Conservation (phyloP, 257 asterid genomes). For the Mentha longifolia region DNA sequence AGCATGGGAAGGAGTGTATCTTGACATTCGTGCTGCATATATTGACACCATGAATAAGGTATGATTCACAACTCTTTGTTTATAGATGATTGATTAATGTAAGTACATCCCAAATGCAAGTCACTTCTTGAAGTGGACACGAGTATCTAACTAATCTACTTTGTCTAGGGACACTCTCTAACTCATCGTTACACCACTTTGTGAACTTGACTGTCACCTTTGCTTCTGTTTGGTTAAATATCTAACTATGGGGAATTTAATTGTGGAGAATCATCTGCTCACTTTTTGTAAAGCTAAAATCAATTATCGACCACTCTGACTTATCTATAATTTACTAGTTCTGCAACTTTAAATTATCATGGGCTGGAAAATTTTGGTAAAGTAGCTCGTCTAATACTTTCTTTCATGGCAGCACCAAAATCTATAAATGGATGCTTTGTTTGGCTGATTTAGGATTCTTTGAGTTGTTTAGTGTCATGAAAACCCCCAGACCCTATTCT, state of each 20-base stretch:
- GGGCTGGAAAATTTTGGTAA: neutral
- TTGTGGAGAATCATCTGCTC: neutral
- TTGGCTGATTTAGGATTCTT: constrained; percentile 22
- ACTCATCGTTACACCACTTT: neutral
- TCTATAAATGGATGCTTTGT: neutral
- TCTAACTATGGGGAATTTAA: constrained; percentile 5
- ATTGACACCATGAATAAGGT: constrained; percentile 99
- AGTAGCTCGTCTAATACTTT: constrained; percentile 24
- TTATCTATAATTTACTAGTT: constrained; percentile 12
- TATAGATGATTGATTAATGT: constrained; percentile 36
- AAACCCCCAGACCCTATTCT: constrained; percentile 1
- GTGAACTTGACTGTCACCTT: constrained; percentile 28
- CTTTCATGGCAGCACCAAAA: constrained; percentile 10
- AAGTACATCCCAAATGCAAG: neutral
- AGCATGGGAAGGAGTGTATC: constrained; percentile 90
- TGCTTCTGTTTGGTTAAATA: constrained; percentile 21
- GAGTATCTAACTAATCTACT: constrained; percentile 1
- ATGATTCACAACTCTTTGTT: constrained; percentile 26
- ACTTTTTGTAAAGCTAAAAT: constrained; percentile 12
- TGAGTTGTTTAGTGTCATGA: constrained; percentile 20
- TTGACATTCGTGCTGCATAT: constrained; percentile 94
- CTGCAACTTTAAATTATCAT: constrained; percentile 23
- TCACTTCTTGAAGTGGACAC: constrained; percentile 25
- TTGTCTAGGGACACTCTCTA: neutral
- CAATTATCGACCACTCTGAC: neutral